Evolutionary conservation across 31 red algal species (phyloP), one percentile per base, ranked within the genome.

Genomic region (Asparagopsis taxiformis): DNA sequence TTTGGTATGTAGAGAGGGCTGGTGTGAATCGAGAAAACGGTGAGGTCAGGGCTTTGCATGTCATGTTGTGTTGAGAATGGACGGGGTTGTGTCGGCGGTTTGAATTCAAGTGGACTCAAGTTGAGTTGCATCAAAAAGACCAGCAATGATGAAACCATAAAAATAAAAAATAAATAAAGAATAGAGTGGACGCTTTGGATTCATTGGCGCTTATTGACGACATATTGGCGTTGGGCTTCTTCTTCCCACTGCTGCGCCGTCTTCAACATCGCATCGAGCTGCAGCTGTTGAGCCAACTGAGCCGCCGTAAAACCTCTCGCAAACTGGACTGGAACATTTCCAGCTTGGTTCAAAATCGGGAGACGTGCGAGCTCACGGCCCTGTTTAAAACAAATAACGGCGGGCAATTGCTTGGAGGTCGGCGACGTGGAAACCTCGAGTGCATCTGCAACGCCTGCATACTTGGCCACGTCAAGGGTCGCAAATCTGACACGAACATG

Each of bases 361-460:
- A 91, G 69, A 21, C 87, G 32, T 13, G 77, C 77, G 3, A 91
- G 31, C 37, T 91, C 87, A 50, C 71, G 60, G n/a, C 87, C 87
- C 36, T 83, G 55, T 29, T 80, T 61, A 48, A 77, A 91, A n/a
- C 61, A 74, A 55, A 91, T 83, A 31, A 91, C 65, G 22, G 60
- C 62, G 4, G 87, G 87, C 19, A 91, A 62, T 53, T 83, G 71
- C 64, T 75, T 80, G 52, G 70, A 77, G 1, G 87, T 62, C 1
- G 87, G 67, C 16, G 70, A 68, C 3, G 62, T 43, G 25, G 70
- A 70, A 20, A 91, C 61, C 19, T 65, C 46, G 1, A 82, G 37
- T 4, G 29, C 56, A 22, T 82, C 87, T 3, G 87, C 77, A 33
- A 83, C 48, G 8, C 32, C 38, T 1, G 60, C 59, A 55, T 51